These are phyloP conservation scores for Parietichytrium sp. DNA, from an alignment of 108 stramenopile species.

Conservation along the genomic window DNA sequence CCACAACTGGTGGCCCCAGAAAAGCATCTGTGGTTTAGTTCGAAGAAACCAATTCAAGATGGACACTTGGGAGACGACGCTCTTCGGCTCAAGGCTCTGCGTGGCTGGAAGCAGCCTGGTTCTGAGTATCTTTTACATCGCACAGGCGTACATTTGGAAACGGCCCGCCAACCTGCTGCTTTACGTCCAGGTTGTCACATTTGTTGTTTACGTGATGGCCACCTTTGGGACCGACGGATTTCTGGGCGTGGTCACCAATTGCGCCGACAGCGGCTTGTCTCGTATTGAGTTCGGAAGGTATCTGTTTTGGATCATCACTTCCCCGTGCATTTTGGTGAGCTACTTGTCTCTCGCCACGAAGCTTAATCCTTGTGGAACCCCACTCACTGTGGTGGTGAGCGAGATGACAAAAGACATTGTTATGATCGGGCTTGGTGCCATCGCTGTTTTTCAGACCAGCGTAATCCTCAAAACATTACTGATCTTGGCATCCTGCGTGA, in stretches of 20 bases:
- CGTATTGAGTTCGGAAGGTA: conserved; percentile 17
- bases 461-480: background rate
- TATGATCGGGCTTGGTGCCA: background rate
- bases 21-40: too few species aligned
- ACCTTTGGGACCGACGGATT: conserved; percentile 18
- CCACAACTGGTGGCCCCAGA: too few species aligned
- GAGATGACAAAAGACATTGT: conserved; percentile 14
- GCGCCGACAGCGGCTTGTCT: background rate
- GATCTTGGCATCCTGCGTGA: background rate
- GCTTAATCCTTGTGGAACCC: background rate
- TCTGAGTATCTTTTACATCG: too few species aligned
- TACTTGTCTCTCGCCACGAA: background rate
- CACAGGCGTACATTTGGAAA: too few species aligned
- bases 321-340: background rate
- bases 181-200: conserved; percentile 20
- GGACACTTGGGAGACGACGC: too few species aligned
- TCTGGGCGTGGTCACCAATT: too few species aligned
- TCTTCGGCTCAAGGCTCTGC: too few species aligned
- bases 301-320: conserved; percentile 13
- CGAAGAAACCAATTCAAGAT: too few species aligned
- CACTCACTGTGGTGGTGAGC: background rate
- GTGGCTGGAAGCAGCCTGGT: too few species aligned
- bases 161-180: too few species aligned
- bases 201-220: background rate
- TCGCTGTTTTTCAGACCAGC: background rate